Evolutionary conservation across 164 flowering plant genomes (phyloP).

Genomic region (Stephania yunnanensis): DNA sequence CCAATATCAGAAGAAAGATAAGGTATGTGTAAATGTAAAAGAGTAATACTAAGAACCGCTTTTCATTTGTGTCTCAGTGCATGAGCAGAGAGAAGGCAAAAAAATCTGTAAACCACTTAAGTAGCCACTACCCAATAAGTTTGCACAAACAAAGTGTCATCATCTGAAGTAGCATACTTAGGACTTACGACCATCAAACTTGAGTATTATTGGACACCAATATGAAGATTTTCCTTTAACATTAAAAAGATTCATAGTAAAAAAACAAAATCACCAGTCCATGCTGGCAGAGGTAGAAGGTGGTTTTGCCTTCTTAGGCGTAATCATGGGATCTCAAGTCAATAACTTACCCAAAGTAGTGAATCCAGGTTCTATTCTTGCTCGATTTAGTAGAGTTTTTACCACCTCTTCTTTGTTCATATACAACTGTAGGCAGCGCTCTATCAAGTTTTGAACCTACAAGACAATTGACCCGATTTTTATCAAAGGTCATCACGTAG

Average conservation of each 20-base stretch:
- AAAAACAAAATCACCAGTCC: no score
- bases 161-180: no score
- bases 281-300: no score
- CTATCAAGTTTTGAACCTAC: constrained; percentile 95
- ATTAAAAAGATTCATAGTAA: no score
- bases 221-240: no score
- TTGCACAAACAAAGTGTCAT: no score
- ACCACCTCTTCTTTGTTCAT: constrained; percentile 96
- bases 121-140: no score
- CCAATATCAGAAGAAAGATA: background rate
- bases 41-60: background rate
- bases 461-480: constrained; percentile 8
- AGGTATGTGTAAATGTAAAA: constrained; percentile 7
- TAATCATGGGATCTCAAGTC: background rate
- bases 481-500: background rate
- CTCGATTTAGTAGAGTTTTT: constrained; percentile 80
- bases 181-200: no score
- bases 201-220: no score
- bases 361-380: constrained; percentile 94
- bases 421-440: constrained; percentile 83
- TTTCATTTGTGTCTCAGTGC: background rate
- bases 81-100: background rate
- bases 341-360: constrained; percentile 69
- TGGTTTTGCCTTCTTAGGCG: background rate
- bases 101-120: background rate